Evolutionary conservation across 495 filamentous ascomycete genomes (phyloP), one percentile per base, ranked within the genome.

Genomic region (Tuber brumale): DNA sequence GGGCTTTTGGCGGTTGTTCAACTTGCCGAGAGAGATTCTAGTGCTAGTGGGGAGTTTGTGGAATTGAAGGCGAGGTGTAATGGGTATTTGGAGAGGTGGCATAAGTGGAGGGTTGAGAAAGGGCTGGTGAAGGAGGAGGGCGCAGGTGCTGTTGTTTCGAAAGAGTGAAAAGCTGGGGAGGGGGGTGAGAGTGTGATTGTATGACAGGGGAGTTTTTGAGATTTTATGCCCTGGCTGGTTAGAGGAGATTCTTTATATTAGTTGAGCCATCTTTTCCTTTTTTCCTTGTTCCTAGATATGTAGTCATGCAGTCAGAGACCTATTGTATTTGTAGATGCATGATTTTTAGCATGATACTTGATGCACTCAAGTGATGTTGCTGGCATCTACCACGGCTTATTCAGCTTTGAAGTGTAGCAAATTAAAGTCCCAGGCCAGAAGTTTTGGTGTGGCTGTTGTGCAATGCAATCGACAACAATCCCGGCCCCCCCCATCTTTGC

Each of bases 1-100:
- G 81, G 76, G 19, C 61, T 83, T 37, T 44, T 79, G 46, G 61
- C 57, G 31, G 9, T 83, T 37, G 12, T 83, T 23, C 71, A 76
- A 21, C 72, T 83, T 69, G 81, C 81, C 16, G 81, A 81, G 43
- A 70, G 80, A 3, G 76, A 48, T 12, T 27, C 42, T 16, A 35
- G 8, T 4, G 2, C 19, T 10, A 44, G 48, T 41, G 37, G 69
- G 35, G 80, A 75, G 73, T 72, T 78, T 46, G 43, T 23, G 0
- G 72, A 46, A 19, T n/a, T 77, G 76, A 73, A 70, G 45, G 71
- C 39, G 43, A 78, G 72, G 66, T 75, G 80, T 45, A 69, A 76
- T n/a, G 72, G 70, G 43, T 76, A 75, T 61, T n/a, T 77, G 69
- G 73, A 70, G 45, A 42, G 41, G 48, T 78, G 72, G 66, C 73